Evolutionary conservation across 768 basidiomycete genomes (phyloP), one percentile per base, ranked within the genome.

Genomic region (Tricholoma bakamatsutake): DNA sequence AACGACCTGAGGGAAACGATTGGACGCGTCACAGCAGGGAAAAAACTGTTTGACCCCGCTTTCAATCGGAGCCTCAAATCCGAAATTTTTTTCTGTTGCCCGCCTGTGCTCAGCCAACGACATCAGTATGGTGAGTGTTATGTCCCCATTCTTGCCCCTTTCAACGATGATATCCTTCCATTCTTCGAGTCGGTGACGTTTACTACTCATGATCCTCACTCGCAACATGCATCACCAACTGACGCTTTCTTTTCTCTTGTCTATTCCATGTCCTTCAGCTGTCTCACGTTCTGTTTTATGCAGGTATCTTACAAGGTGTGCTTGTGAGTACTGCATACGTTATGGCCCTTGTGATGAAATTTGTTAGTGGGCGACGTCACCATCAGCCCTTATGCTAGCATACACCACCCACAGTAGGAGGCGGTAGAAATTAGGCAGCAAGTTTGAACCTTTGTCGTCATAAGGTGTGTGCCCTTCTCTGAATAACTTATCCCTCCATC

Each of bases 221-320:
- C 85, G 75, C 67, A 83, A 86, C 85, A 87, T 88, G 86, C 86
- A 88, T 80, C 78, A 81, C 79, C 78, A 81, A 75, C 77, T 79
- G 77, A 79, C 68, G 71, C 61, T 67, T 66, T 64, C n/a, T n/a
- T 53, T 46, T 57, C 55, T 52, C 50, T 30, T 30, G 46, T 37
- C 37, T 59, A 51, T 57, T 54, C 35, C 37, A 46, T 51, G 64
- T 42, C 53, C 47, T 60, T 55, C 50, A 3, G 10, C 37, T 40
- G 35, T 53, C 33, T 53, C 21, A 39, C 45, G 39, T 6, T 54
- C 50, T 12, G 17, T 52, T 34, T 40, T 37, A 13, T 45, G 30
- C 39, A 30, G 24, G 3, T 56, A 35, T 52, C 42, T 27, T 50
- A 58, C 53, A 24, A 53, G 33, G 48, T 17, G 6, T 9, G 17